A percentile compares a stretch with the other conserved stretches of the same genome.
phyloP scores from a whole-genome alignment of 2,329 filamentous ascomycete genomes.

The Phaeophleospora eucalypticola region DNA sequence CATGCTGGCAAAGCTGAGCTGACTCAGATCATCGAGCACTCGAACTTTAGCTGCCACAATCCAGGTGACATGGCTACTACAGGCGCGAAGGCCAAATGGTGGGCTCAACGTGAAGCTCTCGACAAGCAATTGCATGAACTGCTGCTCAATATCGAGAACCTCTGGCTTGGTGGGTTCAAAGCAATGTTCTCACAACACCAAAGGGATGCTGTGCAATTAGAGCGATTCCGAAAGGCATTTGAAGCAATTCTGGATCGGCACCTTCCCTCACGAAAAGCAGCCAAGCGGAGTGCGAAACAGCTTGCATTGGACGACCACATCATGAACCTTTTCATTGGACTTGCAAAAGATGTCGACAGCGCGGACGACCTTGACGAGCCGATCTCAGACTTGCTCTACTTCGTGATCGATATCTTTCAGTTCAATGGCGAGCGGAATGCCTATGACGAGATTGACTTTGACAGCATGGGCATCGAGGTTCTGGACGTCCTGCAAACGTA shows the following conservation, averaged over 20 bases:
- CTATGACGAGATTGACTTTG: constrained; percentile 96
- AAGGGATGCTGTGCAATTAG: constrained; percentile 60
- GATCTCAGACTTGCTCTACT: constrained; percentile 89
- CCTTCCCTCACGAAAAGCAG: constrained; percentile 70
- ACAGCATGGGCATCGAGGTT: constrained; percentile 81
- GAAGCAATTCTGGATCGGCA: constrained; percentile 75
- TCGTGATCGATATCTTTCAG: constrained; percentile 91
- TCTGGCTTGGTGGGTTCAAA: constrained; percentile 93
- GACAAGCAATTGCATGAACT: constrained; percentile 74
- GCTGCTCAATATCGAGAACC: constrained; percentile 78
- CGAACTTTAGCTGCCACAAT: constrained; percentile 78
- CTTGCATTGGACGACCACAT: constrained; percentile 62
- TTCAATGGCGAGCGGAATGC: constrained; percentile 96
- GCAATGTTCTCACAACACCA: constrained; percentile 81
- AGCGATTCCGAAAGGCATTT: constrained; percentile 73
- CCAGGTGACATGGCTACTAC: constrained; percentile 67
- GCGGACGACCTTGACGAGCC: constrained; percentile 77
- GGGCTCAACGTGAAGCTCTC: constrained; percentile 75
- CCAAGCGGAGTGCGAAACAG: constrained; percentile 49
- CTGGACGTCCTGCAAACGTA: constrained; percentile 80
- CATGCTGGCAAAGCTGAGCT: constrained; percentile 75
- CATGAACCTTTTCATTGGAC: constrained; percentile 80
- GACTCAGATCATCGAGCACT: constrained; percentile 72
- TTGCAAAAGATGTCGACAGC: constrained; percentile 67
- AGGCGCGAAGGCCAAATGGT: constrained; percentile 79